phyloP scores from a whole-genome alignment of 2,329 filamentous ascomycete genomes.

The Fusarium temperatum region DNA sequence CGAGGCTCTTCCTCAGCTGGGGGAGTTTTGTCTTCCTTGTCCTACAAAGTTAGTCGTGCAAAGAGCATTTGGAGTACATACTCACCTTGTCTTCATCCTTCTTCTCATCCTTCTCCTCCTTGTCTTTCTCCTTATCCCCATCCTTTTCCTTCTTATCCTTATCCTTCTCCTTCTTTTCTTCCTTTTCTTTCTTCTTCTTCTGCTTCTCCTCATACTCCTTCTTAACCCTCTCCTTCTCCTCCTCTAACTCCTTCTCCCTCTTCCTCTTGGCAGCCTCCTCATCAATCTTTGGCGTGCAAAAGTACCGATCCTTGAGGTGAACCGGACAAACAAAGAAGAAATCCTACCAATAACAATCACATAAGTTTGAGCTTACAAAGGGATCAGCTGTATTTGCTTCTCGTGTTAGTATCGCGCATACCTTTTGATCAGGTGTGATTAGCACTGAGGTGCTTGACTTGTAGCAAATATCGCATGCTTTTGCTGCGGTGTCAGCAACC shows the following conservation, averaged over 20 bases:
- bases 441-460: slow-evolving; percentile 88
- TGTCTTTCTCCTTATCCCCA: slow-evolving; percentile 49
- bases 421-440: slow-evolving; percentile 89
- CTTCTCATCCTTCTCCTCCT: slow-evolving; percentile 43
- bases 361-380: slow-evolving; percentile 14
- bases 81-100: slow-evolving; percentile 31
- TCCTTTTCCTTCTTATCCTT: slow-evolving; percentile 54
- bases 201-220: slow-evolving; percentile 82
- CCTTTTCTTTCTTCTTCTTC: slow-evolving; percentile 73
- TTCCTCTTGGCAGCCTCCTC: slow-evolving; percentile 71
- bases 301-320: slow-evolving; percentile 84
- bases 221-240: slow-evolving; percentile 71
- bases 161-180: slow-evolving; percentile 54
- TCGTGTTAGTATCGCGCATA: slow-evolving; percentile 47
- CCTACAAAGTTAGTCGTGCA: background rate
- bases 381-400: slow-evolving; percentile 9
- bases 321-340: slow-evolving; percentile 90
- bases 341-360: slow-evolving; percentile 57
- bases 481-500: slow-evolving; percentile 84
- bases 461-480: slow-evolving; percentile 90
- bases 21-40: slow-evolving; percentile 33
- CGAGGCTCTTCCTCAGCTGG: slow-evolving; percentile 69
- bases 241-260: slow-evolving; percentile 68
- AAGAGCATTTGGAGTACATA: background rate
- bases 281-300: slow-evolving; percentile 80